A percentile compares a stretch with the other conserved stretches of the same genome.
Evolutionary conservation across 306 rosid species (phyloP).

Genomic region (Luffa aegyptiaca): DNA sequence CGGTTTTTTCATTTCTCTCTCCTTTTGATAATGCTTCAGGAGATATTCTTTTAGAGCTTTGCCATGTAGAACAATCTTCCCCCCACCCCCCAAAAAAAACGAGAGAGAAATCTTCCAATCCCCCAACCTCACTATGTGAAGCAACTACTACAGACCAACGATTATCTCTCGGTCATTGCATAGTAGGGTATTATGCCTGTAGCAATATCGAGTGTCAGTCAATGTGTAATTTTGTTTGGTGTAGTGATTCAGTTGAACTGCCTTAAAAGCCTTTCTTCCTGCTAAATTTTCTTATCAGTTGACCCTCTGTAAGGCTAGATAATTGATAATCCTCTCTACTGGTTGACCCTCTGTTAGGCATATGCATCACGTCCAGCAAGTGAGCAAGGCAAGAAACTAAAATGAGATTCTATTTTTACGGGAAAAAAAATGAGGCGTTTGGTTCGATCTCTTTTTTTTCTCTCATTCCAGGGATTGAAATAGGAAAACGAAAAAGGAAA

Average conservation of each 20-base stretch:
- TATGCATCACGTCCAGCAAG: background rate
- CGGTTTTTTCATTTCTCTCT: background rate
- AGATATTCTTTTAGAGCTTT: background rate
- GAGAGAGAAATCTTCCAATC: no score
- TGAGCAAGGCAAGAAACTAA: background rate
- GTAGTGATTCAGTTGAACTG: background rate
- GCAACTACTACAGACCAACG: background rate
- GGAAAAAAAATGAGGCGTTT: background rate
- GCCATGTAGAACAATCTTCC: background rate
- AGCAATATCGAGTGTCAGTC: background rate
- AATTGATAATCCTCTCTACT: background rate
- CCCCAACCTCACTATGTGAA: background rate
- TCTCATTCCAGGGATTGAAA: background rate
- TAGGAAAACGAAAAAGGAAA: background rate
- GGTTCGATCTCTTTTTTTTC: background rate
- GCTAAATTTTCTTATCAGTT: background rate
- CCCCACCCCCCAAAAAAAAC: background rate
- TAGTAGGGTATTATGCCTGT: background rate
- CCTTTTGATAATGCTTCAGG: background rate
- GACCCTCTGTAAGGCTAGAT: background rate
- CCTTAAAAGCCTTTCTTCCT: background rate
- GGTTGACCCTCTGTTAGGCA: background rate
- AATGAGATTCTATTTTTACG: background rate
- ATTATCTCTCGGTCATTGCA: background rate
- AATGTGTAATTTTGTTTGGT: background rate